Evolutionary conservation across 768 basidiomycete genomes (phyloP).

Genomic region (Galerina sulciceps): DNA sequence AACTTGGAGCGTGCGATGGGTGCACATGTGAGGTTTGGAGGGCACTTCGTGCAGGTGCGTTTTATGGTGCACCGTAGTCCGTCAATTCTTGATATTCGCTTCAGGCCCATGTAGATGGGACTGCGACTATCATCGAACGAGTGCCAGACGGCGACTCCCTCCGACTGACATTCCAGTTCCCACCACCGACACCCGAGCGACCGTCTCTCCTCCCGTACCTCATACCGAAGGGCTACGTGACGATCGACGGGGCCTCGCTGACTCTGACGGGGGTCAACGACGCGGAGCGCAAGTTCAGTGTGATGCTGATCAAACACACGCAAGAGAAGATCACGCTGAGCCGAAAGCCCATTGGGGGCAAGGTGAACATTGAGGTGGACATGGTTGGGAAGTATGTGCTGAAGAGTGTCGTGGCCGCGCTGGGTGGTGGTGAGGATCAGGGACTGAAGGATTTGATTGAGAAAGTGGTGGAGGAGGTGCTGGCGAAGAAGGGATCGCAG

Average conservation of each 20-base stretch:
- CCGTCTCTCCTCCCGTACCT: slow-evolving; percentile 79
- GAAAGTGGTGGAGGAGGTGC: slow-evolving; percentile 58
- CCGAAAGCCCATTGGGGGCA: slow-evolving; percentile 73
- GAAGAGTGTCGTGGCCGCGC: slow-evolving; percentile 76
- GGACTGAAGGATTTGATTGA: slow-evolving; percentile 55
- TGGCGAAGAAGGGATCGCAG: slow-evolving; percentile 45
- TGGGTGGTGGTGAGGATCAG: slow-evolving; percentile 57
- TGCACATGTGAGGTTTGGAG: slow-evolving; percentile 89
- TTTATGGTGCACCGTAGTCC: background rate
- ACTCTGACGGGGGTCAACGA: slow-evolving; percentile 86
- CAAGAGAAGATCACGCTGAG: slow-evolving; percentile 86
- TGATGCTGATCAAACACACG: slow-evolving; percentile 97
- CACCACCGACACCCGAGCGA: slow-evolving; percentile 56
- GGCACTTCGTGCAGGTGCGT: slow-evolving; percentile 93
- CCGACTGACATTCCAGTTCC: slow-evolving; percentile 79
- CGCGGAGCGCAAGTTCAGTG: slow-evolving; percentile 63
- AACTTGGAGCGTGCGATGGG: slow-evolving; percentile 97
- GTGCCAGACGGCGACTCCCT: slow-evolving; percentile 86
- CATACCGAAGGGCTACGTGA: slow-evolving; percentile 92
- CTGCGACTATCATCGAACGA: slow-evolving; percentile 72
- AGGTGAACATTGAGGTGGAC: slow-evolving; percentile 95
- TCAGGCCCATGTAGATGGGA: slow-evolving; percentile 93
- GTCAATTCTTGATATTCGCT: background rate
- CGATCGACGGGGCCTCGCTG: slow-evolving; percentile 92
- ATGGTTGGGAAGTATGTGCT: slow-evolving; percentile 93